Percentiles rank a stretch among this genome's conserved stretches.
Conservation (phyloP, 345 rosid genomes). For the Laguncularia racemosa region DNA sequence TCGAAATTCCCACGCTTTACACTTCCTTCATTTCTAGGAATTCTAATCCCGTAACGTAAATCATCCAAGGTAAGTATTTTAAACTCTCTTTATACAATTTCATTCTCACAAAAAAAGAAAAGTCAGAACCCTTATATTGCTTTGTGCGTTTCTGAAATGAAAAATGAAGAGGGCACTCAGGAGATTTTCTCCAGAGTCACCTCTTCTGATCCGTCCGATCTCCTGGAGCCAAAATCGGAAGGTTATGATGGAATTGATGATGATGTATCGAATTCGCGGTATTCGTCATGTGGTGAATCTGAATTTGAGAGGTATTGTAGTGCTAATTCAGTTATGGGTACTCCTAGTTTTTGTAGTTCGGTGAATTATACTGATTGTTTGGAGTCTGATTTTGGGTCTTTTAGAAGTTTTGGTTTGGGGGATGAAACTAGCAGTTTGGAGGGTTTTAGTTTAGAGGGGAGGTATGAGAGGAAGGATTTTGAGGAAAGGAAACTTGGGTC, state of each 20-base stretch:
- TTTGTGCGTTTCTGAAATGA: conserved; percentile 26
- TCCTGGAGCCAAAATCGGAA: conserved; percentile 19
- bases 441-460: conserved; percentile 57
- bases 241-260: conserved; percentile 5
- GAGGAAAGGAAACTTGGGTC: conserved; percentile 17
- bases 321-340: conserved; percentile 74
- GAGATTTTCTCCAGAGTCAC: conserved; percentile 25
- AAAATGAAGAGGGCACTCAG: conserved; percentile 34
- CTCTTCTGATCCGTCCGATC: conserved; percentile 37
- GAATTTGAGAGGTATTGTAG: conserved; percentile 79
- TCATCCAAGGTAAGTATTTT: no score
- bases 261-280: conserved; percentile 52
- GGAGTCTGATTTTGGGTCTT: conserved; percentile 62
- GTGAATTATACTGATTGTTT: conserved; percentile 41
- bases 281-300: conserved; percentile 81
- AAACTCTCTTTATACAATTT: no score
- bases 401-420: conserved; percentile 27
- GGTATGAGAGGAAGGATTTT: conserved; percentile 5
- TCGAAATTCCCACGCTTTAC: no score
- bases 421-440: conserved; percentile 45
- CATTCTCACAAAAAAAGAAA: neutral
- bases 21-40: no score
- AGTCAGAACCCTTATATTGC: neutral
- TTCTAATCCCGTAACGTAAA: no score
- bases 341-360: conserved; percentile 66